A percentile compares a stretch with the other conserved stretches of the same genome.
These are phyloP conservation scores for Yamadazyma mexicana DNA, from an alignment of 1,139 yeast species.

Conservation along the genomic window DNA sequence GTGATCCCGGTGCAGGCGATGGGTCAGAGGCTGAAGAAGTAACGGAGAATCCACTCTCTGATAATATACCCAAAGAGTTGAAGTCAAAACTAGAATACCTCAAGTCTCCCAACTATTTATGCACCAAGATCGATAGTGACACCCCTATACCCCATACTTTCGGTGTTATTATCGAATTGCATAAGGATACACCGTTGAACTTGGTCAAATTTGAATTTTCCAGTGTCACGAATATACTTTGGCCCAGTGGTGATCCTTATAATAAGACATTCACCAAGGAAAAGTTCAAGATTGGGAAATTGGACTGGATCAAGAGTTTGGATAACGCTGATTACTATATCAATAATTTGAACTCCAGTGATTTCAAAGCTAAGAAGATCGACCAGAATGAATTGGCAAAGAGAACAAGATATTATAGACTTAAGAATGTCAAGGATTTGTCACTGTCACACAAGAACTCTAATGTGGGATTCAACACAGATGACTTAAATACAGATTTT, in stretches of 20 bases:
- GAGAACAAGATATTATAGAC: conserved; percentile 37
- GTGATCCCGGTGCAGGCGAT: conserved; percentile 2
- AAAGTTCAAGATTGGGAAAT: conserved; percentile 46
- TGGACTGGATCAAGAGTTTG: conserved; percentile 47
- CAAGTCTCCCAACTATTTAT: conserved; percentile 40
- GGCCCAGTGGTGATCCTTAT: conserved; percentile 61
- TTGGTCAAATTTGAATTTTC: conserved; percentile 34
- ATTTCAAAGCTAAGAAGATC: conserved; percentile 27
- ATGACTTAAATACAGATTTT: conserved; percentile 4
- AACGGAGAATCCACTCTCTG: conserved; percentile 5
- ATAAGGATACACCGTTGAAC: conserved; percentile 32
- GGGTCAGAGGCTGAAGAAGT: conserved; percentile 6
- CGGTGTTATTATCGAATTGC: conserved; percentile 43
- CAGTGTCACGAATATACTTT: conserved; percentile 38
- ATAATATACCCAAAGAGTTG: conserved; percentile 16
- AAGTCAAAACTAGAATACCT: conserved; percentile 21
- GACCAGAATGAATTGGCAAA: conserved; percentile 36
- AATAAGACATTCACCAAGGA: conserved; percentile 43
- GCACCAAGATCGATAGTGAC: conserved; percentile 41
- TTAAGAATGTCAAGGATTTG: conserved; percentile 23
- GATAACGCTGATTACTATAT: conserved; percentile 51
- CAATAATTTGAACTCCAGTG: conserved; percentile 36
- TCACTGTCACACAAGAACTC: conserved; percentile 13
- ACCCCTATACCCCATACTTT: conserved; percentile 48
- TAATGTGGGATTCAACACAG: conserved; percentile 1